Base-by-base conservation (phyloP, 1,284 basidiomycete species). In the Papiliotrema laurentii region DNA sequence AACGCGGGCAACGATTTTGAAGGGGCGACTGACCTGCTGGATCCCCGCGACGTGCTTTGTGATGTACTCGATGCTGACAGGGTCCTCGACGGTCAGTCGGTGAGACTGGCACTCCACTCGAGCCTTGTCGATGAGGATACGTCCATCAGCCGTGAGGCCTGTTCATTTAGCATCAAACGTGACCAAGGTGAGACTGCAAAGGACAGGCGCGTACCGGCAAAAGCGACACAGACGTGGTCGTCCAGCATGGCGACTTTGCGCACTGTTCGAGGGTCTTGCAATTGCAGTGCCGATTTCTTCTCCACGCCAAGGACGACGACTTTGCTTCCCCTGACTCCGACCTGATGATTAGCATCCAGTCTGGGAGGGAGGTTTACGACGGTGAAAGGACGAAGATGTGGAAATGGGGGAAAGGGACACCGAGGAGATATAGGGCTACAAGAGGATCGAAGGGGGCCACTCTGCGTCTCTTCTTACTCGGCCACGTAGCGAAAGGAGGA, bases 221-320 rank as follows among this genome's bases (percentile, higher is more conserved):
- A 99, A 16, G 94, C 96, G 45, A 98, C 81, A 71, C 92, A 97
- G 54, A 99, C 78, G 71, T 99, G 96, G 69, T 98, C 94, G 68
- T 99, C 96, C 37, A 99, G 78, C 90, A 97, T 94, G 54, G 90
- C 96, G 13, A 97, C 94, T 74, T 99, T 99, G 51, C 94, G 81
- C 16, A 98, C 92, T 2, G 96, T 98, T 49, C 96, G 81, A 10
- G 96, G 89, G 76, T 99, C 96, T 79, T 99, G 96, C 7, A 99
- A 81, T 74, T 99, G 96, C 24, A 97, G 79, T 16, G 97, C 84
- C 0, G 89, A 92, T 76, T 97, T 98, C 85, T 98, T 98, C 80
- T 99, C 96, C 19, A 98, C 96, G 47, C 94, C 96, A 24, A 99
- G 81, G 4, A 98, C 91, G 4, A 97, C 96, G 30, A 93, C 88